A percentile compares a stretch with the other conserved stretches of the same genome.
Evolutionary conservation across 2,329 filamentous ascomycete genomes (phyloP).

Genomic region (Botryosphaeria dothidea): DNA sequence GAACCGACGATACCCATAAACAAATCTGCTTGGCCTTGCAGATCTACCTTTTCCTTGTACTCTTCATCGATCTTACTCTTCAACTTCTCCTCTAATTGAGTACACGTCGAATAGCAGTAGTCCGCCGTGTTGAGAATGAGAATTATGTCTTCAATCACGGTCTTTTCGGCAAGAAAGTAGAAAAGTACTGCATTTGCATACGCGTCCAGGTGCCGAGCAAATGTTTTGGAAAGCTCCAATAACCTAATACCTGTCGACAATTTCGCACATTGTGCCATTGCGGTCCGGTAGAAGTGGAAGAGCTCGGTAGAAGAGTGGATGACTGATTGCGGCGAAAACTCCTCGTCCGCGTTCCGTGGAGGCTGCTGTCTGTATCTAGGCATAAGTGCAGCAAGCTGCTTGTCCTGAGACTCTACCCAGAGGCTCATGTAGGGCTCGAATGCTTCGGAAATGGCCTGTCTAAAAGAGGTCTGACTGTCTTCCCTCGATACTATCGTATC

Average conservation of each 20-base stretch:
- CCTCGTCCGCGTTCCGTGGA: conserved; percentile 78
- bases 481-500: conserved; percentile 84
- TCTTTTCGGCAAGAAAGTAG: conserved; percentile 64
- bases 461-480: conserved; percentile 75
- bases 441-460: conserved; percentile 89
- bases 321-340: conserved; percentile 87
- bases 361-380: conserved; percentile 85
- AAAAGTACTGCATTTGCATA: conserved; percentile 93
- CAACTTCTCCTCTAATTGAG: conserved; percentile 92
- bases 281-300: conserved; percentile 95
- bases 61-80: conserved; percentile 84
- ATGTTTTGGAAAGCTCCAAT: conserved; percentile 78
- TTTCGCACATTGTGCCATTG: conserved; percentile 91
- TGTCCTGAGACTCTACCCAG: conserved; percentile 97
- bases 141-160: conserved; percentile 73
- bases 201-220: conserved; percentile 91
- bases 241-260: conserved; percentile 87
- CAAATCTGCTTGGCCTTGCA: conserved; percentile 90
- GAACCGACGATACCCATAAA: conserved; percentile 95
- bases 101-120: conserved; percentile 93
- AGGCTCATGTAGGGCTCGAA: conserved; percentile 96
- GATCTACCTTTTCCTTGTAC: conserved; percentile 71
- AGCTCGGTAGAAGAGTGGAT: conserved; percentile 93
- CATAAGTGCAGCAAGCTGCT: conserved; percentile 78
- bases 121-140: conserved; percentile 94